Conservation (phyloP, 768 basidiomycete species). For the Tulasnella sp. region DNA sequence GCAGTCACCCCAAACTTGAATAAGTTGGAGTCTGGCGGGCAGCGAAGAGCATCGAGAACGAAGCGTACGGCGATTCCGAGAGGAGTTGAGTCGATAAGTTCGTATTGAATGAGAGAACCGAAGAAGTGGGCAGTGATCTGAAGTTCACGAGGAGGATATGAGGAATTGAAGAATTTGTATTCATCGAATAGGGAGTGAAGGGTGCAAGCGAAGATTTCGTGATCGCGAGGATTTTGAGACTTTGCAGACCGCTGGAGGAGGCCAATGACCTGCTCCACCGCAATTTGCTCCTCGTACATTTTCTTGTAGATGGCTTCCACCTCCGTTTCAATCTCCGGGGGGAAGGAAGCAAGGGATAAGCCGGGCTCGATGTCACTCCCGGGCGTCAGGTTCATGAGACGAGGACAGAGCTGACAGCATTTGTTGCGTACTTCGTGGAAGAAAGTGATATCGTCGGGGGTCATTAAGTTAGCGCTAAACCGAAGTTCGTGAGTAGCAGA, state of each 20-base stretch:
- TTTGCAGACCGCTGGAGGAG: constrained; percentile 78
- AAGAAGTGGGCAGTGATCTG: constrained; percentile 94
- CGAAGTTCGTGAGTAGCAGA: neutral
- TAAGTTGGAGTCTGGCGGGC: constrained; percentile 79
- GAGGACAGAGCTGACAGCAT: constrained; percentile 89
- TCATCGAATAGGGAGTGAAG: constrained; percentile 99
- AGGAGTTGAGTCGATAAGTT: constrained; percentile 86
- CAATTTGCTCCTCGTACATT: constrained; percentile 93
- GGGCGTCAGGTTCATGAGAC: constrained; percentile 86
- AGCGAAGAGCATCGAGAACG: constrained; percentile 85
- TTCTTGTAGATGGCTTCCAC: constrained; percentile 94
- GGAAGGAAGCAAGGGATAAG: constrained; percentile 43
- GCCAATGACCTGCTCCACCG: constrained; percentile 86
- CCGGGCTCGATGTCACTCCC: constrained; percentile 82
- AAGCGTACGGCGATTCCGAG: constrained; percentile 95
- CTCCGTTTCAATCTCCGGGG: constrained; percentile 79
- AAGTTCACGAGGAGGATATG: constrained; percentile 85
- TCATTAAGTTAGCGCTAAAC: constrained; percentile 38
- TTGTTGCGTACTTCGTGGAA: constrained; percentile 86
- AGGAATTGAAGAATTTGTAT: constrained; percentile 98
- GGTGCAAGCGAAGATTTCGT: constrained; percentile 99
- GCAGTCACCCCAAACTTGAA: constrained; percentile 95
- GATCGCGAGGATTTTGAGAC: constrained; percentile 71
- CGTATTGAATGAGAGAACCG: constrained; percentile 87
- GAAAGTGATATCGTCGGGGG: constrained; percentile 65